Conservation (phyloP, 192 early-diverging fungal genomes). For the Lunasporangiospora selenospora region DNA sequence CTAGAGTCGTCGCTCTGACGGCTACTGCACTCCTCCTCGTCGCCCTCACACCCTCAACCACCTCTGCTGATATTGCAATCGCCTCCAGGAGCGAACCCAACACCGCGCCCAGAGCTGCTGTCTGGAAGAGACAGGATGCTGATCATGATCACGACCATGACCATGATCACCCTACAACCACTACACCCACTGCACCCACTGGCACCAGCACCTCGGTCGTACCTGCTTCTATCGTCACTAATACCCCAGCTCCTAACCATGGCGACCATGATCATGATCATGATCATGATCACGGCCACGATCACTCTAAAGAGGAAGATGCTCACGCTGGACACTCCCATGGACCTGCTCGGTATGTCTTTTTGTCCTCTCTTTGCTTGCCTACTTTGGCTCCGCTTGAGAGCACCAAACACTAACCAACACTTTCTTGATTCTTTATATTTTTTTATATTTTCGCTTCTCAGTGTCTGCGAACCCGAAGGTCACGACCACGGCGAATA, state of each 20-base stretch:
- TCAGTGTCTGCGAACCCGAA: slow-evolving; percentile 26
- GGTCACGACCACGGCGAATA: slow-evolving; percentile 34
- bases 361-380: not conserved
- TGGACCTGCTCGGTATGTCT: slow-evolving; percentile 36
- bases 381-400: too few relatives aligned
- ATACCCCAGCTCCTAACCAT: not conserved
- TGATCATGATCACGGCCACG: slow-evolving; percentile 2
- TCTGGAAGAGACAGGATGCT: slow-evolving; percentile 13
- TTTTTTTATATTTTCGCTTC: not conserved
- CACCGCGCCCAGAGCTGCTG: not conserved
- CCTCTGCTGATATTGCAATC: not conserved
- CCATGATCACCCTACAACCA: not conserved
- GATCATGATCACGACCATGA: slow-evolving; percentile 29
- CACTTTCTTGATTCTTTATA: too few relatives aligned
- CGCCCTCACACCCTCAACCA: not conserved
- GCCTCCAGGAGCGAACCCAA: not conserved
- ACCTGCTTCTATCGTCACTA: not conserved
- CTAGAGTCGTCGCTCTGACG: not conserved
- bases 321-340: slow-evolving; percentile 23
- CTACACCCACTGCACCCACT: not conserved
- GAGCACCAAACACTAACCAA: too few relatives aligned
- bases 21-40: not conserved
- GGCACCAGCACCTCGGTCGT: not conserved
- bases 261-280: slow-evolving; percentile 12
- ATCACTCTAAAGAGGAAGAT: not conserved